Base-by-base conservation (phyloP, 2,329 filamentous ascomycete genomes). In the Cytospora schulzeri region DNA sequence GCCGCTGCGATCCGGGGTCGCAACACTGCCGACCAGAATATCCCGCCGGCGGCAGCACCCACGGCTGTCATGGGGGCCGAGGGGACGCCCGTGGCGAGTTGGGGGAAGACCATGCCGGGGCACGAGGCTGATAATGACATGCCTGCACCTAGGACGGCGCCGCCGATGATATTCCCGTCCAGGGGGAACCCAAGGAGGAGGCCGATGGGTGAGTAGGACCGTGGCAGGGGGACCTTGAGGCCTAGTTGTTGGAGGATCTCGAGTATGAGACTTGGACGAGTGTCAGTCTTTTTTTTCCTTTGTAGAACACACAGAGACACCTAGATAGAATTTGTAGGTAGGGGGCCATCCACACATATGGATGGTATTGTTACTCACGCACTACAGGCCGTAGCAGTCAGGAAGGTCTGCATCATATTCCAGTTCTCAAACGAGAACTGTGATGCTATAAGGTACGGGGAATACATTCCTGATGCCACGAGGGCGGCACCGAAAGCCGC, bases 111-210 rank as follows among this genome's bases (percentile, higher is more conserved):
- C 0, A 87, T 89, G 0, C 88, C 88, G 0, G 88, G 87, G 65
- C 88, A 90, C 0, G 87, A 83, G 11, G 87, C 87, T 0, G 87
- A 83, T 19, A 90, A 75, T 7, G 85, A 81, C 87, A 91, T 89
- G 62, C 88, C 88, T n/a, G 82, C 73, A 41, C 88, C 88, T 29
- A 89, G 80, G 3, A 90, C 74, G 19, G 79, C 71, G 5, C 88
- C 88, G 62, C 88, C 88, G 68, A 89, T 69, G 55, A 90, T 74
- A 72, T 91, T 91, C 63, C 86, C 88, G 69, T 89, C 87, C 70
- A 86, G 87, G 22, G 74, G 71, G 11, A 77, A 76, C 0, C 35
- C 53, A 68, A 87, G 81, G 68, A 87, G 81, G 69, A 87, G 76
- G 60, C 80, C 82, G 29, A 87, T 71, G 7, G 81, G 78, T 1